Percentiles rank a stretch among this genome's conserved stretches.
Evolutionary conservation across 768 basidiomycete genomes (phyloP).

Genomic region (Russula sp.): DNA sequence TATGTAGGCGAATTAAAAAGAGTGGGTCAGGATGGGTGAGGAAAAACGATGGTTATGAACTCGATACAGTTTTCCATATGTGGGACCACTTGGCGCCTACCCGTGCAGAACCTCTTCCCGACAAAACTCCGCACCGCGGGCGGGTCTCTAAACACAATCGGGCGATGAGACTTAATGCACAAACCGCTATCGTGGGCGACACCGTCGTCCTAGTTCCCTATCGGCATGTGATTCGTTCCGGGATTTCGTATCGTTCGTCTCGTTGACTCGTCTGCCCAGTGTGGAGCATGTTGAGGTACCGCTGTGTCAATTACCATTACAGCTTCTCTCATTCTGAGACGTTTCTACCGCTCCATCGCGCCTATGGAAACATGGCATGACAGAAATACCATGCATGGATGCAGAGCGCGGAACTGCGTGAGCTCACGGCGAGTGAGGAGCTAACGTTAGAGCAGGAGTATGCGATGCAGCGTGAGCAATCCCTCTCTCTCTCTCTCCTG

Average conservation of each 20-base stretch:
- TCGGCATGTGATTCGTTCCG: slow-evolving; percentile 39
- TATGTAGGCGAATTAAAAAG: too few relatives aligned
- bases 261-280: slow-evolving; percentile 1
- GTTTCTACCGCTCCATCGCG: neutral
- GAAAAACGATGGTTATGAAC: too few relatives aligned
- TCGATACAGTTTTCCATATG: too few relatives aligned
- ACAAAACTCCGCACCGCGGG: too few relatives aligned
- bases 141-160: neutral
- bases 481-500: neutral
- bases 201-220: slow-evolving; percentile 80
- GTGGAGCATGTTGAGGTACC: slow-evolving; percentile 46
- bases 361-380: neutral
- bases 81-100: too few relatives aligned
- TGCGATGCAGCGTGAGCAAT: slow-evolving; percentile 81
- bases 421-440: slow-evolving; percentile 82
- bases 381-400: slow-evolving; percentile 91
- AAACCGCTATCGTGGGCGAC: slow-evolving; percentile 61
- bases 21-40: too few relatives aligned
- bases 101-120: too few relatives aligned
- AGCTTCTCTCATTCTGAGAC: neutral
- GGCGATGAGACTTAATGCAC: slow-evolving; percentile 63
- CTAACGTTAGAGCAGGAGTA: slow-evolving; percentile 78
- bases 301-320: slow-evolving; percentile 12
- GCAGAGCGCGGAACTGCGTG: slow-evolving; percentile 65
- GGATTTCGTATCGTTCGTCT: neutral